Evolutionary conservation across 805 yeast genomes (phyloP), one percentile per base, ranked within the genome.

Genomic region (Pichia phayaonensis): DNA sequence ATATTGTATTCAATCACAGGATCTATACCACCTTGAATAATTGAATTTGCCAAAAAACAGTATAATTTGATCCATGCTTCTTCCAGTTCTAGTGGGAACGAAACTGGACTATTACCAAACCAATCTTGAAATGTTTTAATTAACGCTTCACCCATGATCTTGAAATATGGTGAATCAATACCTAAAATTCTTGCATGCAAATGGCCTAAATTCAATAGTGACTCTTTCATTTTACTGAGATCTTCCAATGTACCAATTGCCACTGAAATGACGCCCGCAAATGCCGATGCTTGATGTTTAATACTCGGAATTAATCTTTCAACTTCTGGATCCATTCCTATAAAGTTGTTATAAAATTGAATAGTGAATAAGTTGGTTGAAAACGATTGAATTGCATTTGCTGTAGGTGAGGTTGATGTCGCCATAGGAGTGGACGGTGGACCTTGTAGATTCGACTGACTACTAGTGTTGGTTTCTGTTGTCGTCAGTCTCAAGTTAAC

Each of bases 151-250:
- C 92, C 92, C 89, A 85, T 81, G 38, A 81, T 64, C 62, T 83
- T 83, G 57, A 81, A 85, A 61, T 80, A 82, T 2, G 75, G 73
- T 0, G 86, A 75, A 53, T 84, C 89, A 40, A 86, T 83, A 16
- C 87, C 88, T 54, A 87, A 69, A 46, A 87, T 81, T 56, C 95
- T 69, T 2, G 88, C 71, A 64, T 88, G 95, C 47, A 87, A 71
- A 61, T 84, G 85, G 2, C 90, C 95, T 56, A 87, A 66, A 44
- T 77, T 76, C 42, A 69, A 70, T 46, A 88, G 67, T 50, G 81
- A 82, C 24, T 75, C 83, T 58, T 84, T 83, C 57, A 86, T 67
- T 8, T 67, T 64, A 3, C 73, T 61, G 47, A 86, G 69, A 55
- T 81, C 74, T 48, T 84, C 90, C 47, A 87, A 69, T 56, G 80